phyloP scores from a whole-genome alignment of 768 basidiomycete genomes.

The Boletus rufocinnamomeus region DNA sequence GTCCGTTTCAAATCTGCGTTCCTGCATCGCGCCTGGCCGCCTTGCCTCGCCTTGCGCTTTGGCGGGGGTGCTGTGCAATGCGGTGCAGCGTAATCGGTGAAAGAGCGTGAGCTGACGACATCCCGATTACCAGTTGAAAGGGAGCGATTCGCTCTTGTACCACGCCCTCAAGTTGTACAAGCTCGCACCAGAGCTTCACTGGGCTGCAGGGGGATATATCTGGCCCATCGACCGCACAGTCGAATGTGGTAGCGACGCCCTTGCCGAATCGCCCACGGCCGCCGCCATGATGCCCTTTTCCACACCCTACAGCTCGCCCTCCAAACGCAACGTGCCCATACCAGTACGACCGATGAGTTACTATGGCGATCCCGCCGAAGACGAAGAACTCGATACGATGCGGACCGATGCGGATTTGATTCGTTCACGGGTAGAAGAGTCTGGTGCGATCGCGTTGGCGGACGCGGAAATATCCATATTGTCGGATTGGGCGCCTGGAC shows the following conservation, averaged over 20 bases:
- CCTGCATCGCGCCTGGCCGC: conserved; percentile 10
- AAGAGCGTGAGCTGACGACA: conserved; percentile 17
- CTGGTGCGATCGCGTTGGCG: conserved; percentile 63
- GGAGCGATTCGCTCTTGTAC: conserved; percentile 72
- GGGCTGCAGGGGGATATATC: conserved; percentile 81
- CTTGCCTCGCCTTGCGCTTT: conserved; percentile 8
- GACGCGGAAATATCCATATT: conserved; percentile 65
- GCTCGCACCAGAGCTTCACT: conserved; percentile 71
- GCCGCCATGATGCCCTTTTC: conserved; percentile 28
- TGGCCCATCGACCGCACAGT: conserved; percentile 76
- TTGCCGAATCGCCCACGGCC: conserved; percentile 23
- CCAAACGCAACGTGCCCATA: conserved; percentile 34
- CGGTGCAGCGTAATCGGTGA: conserved; percentile 10
- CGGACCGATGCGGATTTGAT: conserved; percentile 40
- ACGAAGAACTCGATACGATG: conserved; percentile 34
- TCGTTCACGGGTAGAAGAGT: conserved; percentile 59
- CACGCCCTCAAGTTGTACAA: conserved; percentile 78
- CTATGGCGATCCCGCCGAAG: conserved; percentile 44
- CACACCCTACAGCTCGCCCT: conserved; percentile 24
- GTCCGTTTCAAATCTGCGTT: conserved; percentile 30
- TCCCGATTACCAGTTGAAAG: conserved; percentile 59
- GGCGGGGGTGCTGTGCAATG: conserved; percentile 1
- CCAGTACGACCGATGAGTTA: conserved; percentile 44
- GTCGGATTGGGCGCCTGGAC: conserved; percentile 51
- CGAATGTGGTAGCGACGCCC: conserved; percentile 55